Evolutionary conservation across 2,329 filamentous ascomycete species (phyloP), one percentile per base, ranked within the genome.

Genomic region (Aureobasidium sp.): DNA sequence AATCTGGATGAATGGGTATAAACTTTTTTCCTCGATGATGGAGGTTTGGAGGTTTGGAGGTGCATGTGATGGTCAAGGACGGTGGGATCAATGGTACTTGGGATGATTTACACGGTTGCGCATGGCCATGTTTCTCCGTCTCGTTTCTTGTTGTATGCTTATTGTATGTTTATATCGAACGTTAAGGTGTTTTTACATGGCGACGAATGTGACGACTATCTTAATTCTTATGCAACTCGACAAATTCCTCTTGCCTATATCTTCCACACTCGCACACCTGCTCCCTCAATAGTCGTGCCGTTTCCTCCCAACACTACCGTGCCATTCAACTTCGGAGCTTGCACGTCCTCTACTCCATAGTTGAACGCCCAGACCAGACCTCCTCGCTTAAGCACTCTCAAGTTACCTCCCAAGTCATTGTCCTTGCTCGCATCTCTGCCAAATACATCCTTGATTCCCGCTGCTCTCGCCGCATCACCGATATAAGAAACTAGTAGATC

Each of bases 311-410:
- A 49, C 22, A 68, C 62, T 14, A 68, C 29, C 1, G 62, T 61
- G 1, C 65, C 66, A 1, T 66, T 57, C 0, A 68, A 42, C 2
- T 47, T 39, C 1, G 67, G 67, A 20, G 62, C 25, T 15, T 37
- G 48, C n/a, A 68, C 62, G 25, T 64, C 56, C 9, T 67, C 64
- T 52, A 51, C 64, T 4, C 66, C 65, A 61, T 68, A 68, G 15
- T 68, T 68, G 55, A 68, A 64, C 0, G 65, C 67, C 67, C 67
- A 68, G 5, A 68, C 62, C 61, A 68, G 41, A 22, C 66, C 53
- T 3, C 65, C 67, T 61, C 65, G 49, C 20, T 65, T 59, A 6
- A 62, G 39, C 29, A 68, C 39, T 17, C 67, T 65, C 63, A 68
- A n/a, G 2, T 66, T 64, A 20, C 53, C 61, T 36, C 67, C 67